Percentiles rank a stretch among this genome's conserved stretches.
Conservation (phyloP, 176 grass and related monocot species). For the Phragmites australis region DNA sequence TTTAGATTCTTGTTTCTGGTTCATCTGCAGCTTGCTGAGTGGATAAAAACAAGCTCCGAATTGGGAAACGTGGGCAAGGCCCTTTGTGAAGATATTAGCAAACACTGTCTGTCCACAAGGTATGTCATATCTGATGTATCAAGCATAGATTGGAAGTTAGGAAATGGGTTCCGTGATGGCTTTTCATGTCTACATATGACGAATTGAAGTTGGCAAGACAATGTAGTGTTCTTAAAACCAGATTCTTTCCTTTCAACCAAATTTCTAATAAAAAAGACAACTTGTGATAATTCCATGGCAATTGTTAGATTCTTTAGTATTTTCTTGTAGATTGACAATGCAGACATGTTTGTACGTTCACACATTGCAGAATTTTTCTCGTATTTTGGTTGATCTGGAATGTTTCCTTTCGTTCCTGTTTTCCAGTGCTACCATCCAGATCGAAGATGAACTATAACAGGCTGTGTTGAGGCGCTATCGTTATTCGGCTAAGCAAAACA, state of each 20-base stretch:
- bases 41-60: slow-evolving; percentile 77
- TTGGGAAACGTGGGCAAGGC: slow-evolving; percentile 55
- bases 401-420: too few species aligned
- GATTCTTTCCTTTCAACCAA: not conserved
- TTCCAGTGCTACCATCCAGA: slow-evolving; percentile 17
- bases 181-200: not conserved
- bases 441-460: slow-evolving; percentile 45
- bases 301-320: not conserved
- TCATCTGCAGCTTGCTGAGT: slow-evolving; percentile 67
- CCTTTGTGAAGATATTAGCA: slow-evolving; percentile 85
- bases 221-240: not conserved
- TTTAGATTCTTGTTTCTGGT: not conserved
- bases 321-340: not conserved
- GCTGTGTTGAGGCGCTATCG: accelerated
- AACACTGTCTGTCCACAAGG: slow-evolving; percentile 63
- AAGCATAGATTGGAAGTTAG: not conserved
- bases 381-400: not conserved
- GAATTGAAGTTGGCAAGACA: not conserved
- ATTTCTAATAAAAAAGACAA: not conserved
- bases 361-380: not conserved
- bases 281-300: not conserved
- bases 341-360: not conserved
- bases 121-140: slow-evolving; percentile 16
- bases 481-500: not conserved
- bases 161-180: not conserved